Evolutionary conservation across 768 basidiomycete genomes (phyloP), one percentile per base, ranked within the genome.

Genomic region (Calocera viscosa): DNA sequence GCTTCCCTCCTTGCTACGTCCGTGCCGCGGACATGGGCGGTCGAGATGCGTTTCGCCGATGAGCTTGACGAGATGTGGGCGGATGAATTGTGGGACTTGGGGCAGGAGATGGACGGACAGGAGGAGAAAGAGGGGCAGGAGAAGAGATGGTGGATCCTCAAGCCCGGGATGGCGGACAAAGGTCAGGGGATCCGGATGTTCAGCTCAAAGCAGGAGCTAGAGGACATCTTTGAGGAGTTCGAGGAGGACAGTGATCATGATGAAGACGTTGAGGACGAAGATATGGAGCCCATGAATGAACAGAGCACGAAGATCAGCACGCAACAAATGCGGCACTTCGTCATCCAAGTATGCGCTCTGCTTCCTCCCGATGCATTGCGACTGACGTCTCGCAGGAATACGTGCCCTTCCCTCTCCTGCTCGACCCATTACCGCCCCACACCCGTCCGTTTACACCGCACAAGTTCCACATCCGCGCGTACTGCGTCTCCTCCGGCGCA

Each of bases 131-230:
- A 74, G 24, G 69, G 72, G 0, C 68, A 68, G 1, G 66, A 43
- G 1, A 64, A 63, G 16, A 78, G 71, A 64, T 97, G 95, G 95
- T 98, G 88, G 83, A 95, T 99, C 68, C 77, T 99, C 64, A 99
- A 99, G 78, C 94, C 96, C 53, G 91, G 93, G 19, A 95, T 99
- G 90, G 88, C 94, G 1, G 94, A 98, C 78, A 83, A 92, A 64
- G 96, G 94, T 14, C 91, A 92, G 82, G 96, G 95, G 1, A 94
- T 99, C 70, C 79, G 94, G 49, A 77, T 99, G 60, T 97, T 99
- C 77, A 84, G 88, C 65, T 87, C 82, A 66, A 88, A 88, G 75
- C 83, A 84, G 14, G 78, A 83, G 34, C 79, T 99, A 67, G 82
- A 83, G 67, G 72, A 74, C 2, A 94, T 97, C 28, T 91, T 97